These are phyloP conservation scores for Quercus suber DNA, from an alignment of 306 rosid genomes.

Conservation along the genomic window DNA sequence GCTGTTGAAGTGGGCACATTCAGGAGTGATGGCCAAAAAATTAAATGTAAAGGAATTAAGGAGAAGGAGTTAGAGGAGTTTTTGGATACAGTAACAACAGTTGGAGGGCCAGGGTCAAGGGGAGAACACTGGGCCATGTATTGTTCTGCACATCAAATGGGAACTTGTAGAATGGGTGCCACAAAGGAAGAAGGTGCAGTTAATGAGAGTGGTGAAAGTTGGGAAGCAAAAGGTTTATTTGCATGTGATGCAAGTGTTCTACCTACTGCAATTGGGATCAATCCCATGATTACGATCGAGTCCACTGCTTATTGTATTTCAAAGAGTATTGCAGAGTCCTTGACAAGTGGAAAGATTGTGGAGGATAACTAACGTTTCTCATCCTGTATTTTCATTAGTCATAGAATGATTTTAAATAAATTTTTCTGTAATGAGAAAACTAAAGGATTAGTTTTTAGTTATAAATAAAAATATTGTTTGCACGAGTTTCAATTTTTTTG, in stretches of 20 bases:
- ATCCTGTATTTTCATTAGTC: background rate
- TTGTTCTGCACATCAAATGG: constrained; percentile 75
- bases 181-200: constrained; percentile 67
- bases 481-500: too few species aligned
- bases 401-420: background rate
- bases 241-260: constrained; percentile 90
- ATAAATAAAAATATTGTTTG: too few species aligned
- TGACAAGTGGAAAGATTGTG: constrained; percentile 18
- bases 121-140: constrained; percentile 59
- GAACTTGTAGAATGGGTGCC: constrained; percentile 75
- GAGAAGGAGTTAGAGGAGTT: constrained; percentile 71
- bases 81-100: constrained; percentile 48
- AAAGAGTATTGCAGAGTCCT: constrained; percentile 59
- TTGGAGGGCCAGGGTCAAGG: constrained; percentile 62
- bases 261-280: constrained; percentile 82
- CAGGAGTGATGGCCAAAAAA: constrained; percentile 85
- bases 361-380: background rate
- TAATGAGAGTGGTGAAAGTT: constrained; percentile 78
- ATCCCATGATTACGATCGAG: constrained; percentile 93
- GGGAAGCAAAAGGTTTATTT: constrained; percentile 86
- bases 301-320: constrained; percentile 85
- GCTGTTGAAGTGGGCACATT: constrained; percentile 92
- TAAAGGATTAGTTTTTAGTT: background rate
- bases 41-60: constrained; percentile 54
- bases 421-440: background rate